Conservation (phyloP, 768 basidiomycete species). For the Suillus clintonianus region DNA sequence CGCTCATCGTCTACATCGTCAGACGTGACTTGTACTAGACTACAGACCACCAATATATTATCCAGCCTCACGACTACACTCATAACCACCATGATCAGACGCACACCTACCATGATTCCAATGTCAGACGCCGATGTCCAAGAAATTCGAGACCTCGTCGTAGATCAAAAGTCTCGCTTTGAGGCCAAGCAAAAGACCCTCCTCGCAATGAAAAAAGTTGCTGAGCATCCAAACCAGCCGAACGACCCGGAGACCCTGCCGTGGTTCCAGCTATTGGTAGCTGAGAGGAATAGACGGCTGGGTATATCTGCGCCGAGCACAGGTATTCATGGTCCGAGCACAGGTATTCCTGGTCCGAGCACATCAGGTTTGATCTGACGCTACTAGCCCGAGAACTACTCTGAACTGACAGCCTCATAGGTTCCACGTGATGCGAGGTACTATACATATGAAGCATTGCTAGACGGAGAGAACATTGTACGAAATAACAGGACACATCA, state of each 20-base stretch:
- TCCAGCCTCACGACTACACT: neutral
- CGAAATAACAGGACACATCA: neutral
- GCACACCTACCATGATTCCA: constrained; percentile 73
- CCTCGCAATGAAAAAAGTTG: constrained; percentile 37
- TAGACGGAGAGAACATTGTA: neutral
- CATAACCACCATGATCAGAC: constrained; percentile 60
- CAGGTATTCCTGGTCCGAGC: constrained; percentile 14
- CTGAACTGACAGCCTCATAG: neutral
- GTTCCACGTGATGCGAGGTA: neutral
- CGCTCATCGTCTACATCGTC: constrained; percentile 3
- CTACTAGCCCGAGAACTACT: neutral
- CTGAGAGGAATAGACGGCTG: constrained; percentile 26
- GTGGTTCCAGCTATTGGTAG: neutral
- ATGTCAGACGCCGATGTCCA: constrained; percentile 80
- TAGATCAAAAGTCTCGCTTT: constrained; percentile 48
- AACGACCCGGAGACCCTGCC: neutral
- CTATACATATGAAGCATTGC: constrained; percentile 5
- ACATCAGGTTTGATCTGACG: constrained; percentile 15
- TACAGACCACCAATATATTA: neutral
- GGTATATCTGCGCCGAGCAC: constrained; percentile 21
- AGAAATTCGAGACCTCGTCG: constrained; percentile 65
- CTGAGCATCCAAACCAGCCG: constrained; percentile 29
- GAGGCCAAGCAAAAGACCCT: constrained; percentile 37
- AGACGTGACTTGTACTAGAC: neutral
- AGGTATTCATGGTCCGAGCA: neutral